Base-by-base conservation (phyloP, 768 basidiomycete species). In the Calvatia gigantea region DNA sequence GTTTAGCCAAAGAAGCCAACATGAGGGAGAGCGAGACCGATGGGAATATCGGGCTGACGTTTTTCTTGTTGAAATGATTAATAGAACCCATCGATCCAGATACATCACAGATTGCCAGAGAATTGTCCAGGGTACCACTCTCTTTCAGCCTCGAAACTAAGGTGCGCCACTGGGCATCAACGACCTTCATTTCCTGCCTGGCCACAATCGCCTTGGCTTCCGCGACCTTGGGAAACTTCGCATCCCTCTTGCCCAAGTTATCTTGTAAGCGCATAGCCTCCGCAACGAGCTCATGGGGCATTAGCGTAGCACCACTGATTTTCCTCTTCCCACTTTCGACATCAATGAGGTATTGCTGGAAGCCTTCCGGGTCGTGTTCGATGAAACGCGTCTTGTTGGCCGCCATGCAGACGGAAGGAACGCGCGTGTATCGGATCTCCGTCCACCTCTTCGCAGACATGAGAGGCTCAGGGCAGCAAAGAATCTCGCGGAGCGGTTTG, bases 51-150 rank as follows among this genome's bases (percentile, higher is more conserved):
- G 88, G 87, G 1, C 57, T 2, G 19, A 70, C 60, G 17, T 60
- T 1, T 1, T 51, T 54, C 27, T 42, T 31, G 17, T 53, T 46
- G 11, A 47, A 47, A 6, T 39, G 29, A 0, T 19, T 0, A 2
- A 77, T 23, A 11, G 11, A 21, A 1, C 84, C 85, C 89, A 89
- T 90, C 7, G 84, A 86, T 0, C 84, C 87, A 0, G 85, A 88
- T 15, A 89, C 86, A 62, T 90, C 89, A 66, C 86, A 89, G 25
- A 89, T 62, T 0, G 87, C 87, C 23, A 91, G 63, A 8, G 78
- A 75, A 58, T 83, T 87, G 1, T 84, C 79, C 35, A 91, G 61
- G n/a, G 68, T 65, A 1, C 85, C 84, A 0, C 76, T 69, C 28
- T 81, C 79, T n/a, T 74, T 73, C 4, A 88, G 68, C 4, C 72